Conservation (phyloP, 1,284 basidiomycete species). For the Coriolopsis trogii region DNA sequence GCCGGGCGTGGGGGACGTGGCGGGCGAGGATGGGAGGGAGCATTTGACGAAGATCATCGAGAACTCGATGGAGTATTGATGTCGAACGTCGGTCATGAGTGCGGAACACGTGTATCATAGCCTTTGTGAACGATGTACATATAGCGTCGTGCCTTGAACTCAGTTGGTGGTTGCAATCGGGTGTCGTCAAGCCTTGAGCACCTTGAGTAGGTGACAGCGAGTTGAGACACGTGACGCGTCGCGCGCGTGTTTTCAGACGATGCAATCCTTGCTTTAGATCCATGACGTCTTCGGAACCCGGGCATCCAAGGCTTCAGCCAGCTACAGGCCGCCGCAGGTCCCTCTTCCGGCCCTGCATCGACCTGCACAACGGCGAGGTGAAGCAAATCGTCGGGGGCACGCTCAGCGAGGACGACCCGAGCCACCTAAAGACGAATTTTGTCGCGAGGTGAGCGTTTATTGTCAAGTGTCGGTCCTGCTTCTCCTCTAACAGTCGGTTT, state of each 20-base stretch:
- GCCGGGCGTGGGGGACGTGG: slow-evolving; percentile 81
- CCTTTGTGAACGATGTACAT: slow-evolving; percentile 4
- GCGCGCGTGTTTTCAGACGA: too few species aligned
- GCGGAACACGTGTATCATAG: neutral
- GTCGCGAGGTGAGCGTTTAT: slow-evolving; percentile 81
- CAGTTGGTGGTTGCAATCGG: too few species aligned
- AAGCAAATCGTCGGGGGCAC: slow-evolving; percentile 99
- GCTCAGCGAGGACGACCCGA: slow-evolving; percentile 68
- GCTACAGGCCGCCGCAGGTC: slow-evolving; percentile 19
- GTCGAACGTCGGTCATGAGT: neutral
- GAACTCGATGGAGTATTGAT: slow-evolving; percentile 72
- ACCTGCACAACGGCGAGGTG: slow-evolving; percentile 92
- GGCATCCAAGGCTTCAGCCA: too few species aligned
- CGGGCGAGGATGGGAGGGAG: slow-evolving; percentile 78
- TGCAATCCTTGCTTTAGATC: neutral
- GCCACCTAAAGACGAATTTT: slow-evolving; percentile 87
- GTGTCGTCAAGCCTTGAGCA: too few species aligned
- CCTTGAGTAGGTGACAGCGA: neutral
- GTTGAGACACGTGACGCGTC: slow-evolving; percentile 11
- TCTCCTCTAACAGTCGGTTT: neutral
- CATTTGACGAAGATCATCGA: slow-evolving; percentile 81
- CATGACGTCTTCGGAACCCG: neutral
- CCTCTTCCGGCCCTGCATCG: slow-evolving; percentile 92
- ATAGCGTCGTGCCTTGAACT: neutral
- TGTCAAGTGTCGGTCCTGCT: slow-evolving; percentile 4